These are phyloP conservation scores for Wickerhamomyces bisporus DNA, from an alignment of 805 yeast genomes.

Conservation along the genomic window DNA sequence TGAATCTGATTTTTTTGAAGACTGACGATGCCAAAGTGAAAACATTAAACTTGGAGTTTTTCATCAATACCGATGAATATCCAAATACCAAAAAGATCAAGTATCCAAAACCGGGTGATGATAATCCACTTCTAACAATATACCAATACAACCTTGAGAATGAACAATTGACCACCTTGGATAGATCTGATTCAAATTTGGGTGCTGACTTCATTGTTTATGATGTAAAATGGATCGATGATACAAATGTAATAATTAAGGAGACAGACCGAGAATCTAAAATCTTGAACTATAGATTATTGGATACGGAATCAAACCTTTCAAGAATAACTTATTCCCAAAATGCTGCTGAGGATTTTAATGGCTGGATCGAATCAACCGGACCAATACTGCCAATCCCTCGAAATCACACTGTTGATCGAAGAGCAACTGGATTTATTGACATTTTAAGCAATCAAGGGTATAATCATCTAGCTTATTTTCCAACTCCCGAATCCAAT, in stretches of 20 bases:
- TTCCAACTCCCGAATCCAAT: conserved; percentile 37
- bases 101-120: conserved; percentile 71
- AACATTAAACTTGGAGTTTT: conserved; percentile 46
- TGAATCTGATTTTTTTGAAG: conserved; percentile 47
- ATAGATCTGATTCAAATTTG: conserved; percentile 24
- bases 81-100: conserved; percentile 43
- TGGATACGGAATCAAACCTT: conserved; percentile 25
- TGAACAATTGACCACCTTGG: conserved; percentile 9
- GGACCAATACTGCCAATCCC: conserved; percentile 37
- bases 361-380: conserved; percentile 57
- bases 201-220: conserved; percentile 52
- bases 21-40: conserved; percentile 59
- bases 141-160: conserved; percentile 35
- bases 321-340: conserved; percentile 38
- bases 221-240: conserved; percentile 55
- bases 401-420: conserved; percentile 24
- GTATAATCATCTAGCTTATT: conserved; percentile 61
- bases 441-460: conserved; percentile 53
- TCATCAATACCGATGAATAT: conserved; percentile 38
- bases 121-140: conserved; percentile 51
- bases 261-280: conserved; percentile 61
- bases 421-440: conserved; percentile 47
- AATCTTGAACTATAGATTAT: conserved; percentile 43
- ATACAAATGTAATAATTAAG: conserved; percentile 46
- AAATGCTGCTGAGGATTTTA: conserved; percentile 35